phyloP scores from a whole-genome alignment of 306 rosid species.

The Amphicarpaea edgeworthii region DNA sequence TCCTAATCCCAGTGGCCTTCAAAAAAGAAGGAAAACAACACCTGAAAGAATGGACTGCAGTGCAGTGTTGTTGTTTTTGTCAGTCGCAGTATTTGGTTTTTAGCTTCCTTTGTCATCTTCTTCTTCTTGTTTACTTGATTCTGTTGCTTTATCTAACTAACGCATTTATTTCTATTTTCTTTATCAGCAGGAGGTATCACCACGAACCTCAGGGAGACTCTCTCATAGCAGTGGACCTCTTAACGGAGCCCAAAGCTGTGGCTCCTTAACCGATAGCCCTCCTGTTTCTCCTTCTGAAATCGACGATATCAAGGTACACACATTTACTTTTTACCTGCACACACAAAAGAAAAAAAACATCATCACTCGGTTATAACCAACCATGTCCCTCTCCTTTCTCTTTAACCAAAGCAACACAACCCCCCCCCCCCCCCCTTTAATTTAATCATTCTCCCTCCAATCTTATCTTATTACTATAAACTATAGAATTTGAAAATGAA shows the following conservation, averaged over 20 bases:
- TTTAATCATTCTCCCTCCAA: constrained; percentile 3
- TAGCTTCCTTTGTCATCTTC: constrained; percentile 45
- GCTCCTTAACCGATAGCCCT: constrained; percentile 85
- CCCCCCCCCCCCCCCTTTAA: background rate
- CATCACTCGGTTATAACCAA: background rate
- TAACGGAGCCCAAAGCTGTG: constrained; percentile 74
- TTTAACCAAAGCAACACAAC: background rate
- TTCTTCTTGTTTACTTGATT: background rate
- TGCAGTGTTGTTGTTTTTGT: background rate
- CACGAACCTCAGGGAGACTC: constrained; percentile 90
- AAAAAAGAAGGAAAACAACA: constrained; percentile 3
- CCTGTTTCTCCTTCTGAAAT: constrained; percentile 90
- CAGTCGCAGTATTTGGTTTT: constrained; percentile 40
- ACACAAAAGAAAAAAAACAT: background rate
- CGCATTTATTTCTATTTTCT: background rate
- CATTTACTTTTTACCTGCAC: background rate
- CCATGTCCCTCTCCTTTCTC: constrained; percentile 2
- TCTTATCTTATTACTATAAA: too few relatives aligned
- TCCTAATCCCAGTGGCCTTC: background rate
- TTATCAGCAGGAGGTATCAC: constrained; percentile 81
- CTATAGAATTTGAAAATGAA: too few relatives aligned
- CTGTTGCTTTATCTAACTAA: background rate
- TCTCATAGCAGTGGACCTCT: constrained; percentile 97
- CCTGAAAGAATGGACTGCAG: background rate
- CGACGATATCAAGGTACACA: constrained; percentile 82